These are phyloP conservation scores for Hyaloscypha finlandica DNA, from an alignment of 495 filamentous ascomycete genomes.

Conservation along the genomic window DNA sequence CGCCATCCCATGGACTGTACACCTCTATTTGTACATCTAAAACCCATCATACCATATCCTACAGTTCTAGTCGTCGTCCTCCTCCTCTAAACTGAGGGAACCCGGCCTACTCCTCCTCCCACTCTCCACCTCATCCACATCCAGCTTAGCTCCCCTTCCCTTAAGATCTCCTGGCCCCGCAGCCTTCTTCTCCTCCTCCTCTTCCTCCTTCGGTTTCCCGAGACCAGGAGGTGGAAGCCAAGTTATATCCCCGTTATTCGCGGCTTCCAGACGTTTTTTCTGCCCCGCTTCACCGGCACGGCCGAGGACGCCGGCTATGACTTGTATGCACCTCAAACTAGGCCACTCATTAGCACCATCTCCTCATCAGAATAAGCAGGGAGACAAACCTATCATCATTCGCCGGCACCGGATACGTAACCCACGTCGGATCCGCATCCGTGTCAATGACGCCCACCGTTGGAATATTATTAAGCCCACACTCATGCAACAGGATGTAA, in stretches of 20 bases:
- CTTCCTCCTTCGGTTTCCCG: slow-evolving; percentile 35
- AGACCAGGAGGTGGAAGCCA: slow-evolving; percentile 27
- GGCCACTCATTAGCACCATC: not conserved
- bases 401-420: slow-evolving; percentile 94
- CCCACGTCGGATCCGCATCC: slow-evolving; percentile 86
- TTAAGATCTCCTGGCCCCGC: too few species aligned
- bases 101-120: not conserved
- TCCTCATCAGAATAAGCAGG: not conserved
- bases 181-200: slow-evolving; percentile 23
- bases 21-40: not conserved
- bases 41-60: not conserved
- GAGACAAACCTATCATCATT: slow-evolving; percentile 83
- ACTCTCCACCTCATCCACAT: too few species aligned
- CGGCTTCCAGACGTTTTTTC: slow-evolving; percentile 59
- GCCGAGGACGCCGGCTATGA: slow-evolving; percentile 85
- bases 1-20: slow-evolving; percentile 2
- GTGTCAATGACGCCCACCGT: slow-evolving; percentile 96
- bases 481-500: slow-evolving; percentile 85
- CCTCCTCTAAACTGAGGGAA: not conserved
- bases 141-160: too few species aligned
- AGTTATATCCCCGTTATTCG: slow-evolving; percentile 48
- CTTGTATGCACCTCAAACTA: slow-evolving; percentile 74
- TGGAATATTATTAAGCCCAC: slow-evolving; percentile 81
- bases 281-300: slow-evolving; percentile 82
- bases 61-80: not conserved